Base-by-base conservation (phyloP, 192 early-diverging fungal genomes). In the Helicostylum pulchrum region DNA sequence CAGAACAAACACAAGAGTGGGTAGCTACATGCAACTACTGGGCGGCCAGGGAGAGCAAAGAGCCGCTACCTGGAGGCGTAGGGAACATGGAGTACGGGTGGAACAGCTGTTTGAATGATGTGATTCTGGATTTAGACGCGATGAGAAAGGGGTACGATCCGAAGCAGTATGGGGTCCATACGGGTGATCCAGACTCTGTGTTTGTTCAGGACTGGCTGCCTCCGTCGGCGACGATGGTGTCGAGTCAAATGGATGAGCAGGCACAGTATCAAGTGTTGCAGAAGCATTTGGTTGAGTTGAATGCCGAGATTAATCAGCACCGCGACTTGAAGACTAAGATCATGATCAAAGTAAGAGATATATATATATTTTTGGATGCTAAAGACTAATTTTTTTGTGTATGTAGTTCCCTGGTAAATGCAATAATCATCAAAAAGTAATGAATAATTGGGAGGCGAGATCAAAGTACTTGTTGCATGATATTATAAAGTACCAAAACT, bases 41-140 rank as follows among this genome's bases (percentile, higher is more conserved):
- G 94, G 93, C 94, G 5, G 92, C 94, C 15, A 78, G 94, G 14
- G 88, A 86, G 56, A 92, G 88, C 53, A 94, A 91, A 71, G 91
- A 91, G 63, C 96, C 96, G 0, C 72, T 97, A 75, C 70, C 83
- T 15, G 94, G 94, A 45, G 92, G 89, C 26, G 85, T 93, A 4
- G 85, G 89, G 46, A 96, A 91, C 63, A 86, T 90, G 77, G 96
- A 98, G 67, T 96, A 92, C 63, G 96, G 96, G 2, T 98, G 96
- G 96, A 85, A 87, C 60, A 67, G 72, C 15, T 76, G 74, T 32
- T 46, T 84, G 32, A 67, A 67, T 39, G 53, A 55, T 51, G 60
- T 58, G 0, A 45, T 62, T 31, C 4, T 62, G 42, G 53, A 68
- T 39, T 15, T 62, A n/a, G 60, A 68, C 39, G 52, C 58, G 14